Base-by-base conservation (phyloP, 2,329 filamentous ascomycete genomes). In the Chalara sp. region DNA sequence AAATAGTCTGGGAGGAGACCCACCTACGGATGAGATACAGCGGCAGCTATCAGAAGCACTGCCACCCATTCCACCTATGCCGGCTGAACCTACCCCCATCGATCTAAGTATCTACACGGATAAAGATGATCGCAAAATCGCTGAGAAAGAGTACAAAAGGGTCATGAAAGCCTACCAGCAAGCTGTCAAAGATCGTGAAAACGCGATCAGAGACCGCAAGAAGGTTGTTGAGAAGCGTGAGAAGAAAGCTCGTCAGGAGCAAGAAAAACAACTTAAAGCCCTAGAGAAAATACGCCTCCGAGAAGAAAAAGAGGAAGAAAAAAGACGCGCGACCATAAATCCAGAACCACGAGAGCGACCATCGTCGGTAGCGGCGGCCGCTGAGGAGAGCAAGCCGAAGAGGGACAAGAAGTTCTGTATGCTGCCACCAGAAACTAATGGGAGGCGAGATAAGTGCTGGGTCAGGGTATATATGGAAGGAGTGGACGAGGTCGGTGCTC, bases 401-500 rank as follows among this genome's bases (percentile, higher is more conserved):
- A 60, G 61, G 46, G 61, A 64, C 32, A 72, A 69, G 58, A 92
- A 87, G 62, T 96, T 96, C 67, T 93, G 89, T 69, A 81, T 83
- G 59, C 69, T 92, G 3, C 89, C 86, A 0, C 68, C 73, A 21
- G 73, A 72, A 51, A 70, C 67, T 43, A 65, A 74, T 48, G 82
- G 81, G 6, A 71, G 74, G 53, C 70, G 75, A 42, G 89, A 95
- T 64, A 71, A 78, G 5, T 80, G 83, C 12, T 96, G 91, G 90
- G 72, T 90, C 1, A 76, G 84, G 43, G 79, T 96, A 3, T 84
- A 83, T 61, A 93, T 96, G 87, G 78, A 85, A 52, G 83, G 82
- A 48, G 82, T 93, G 54, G 90, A 95, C 63, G 88, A 95, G 67
- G 86, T 95, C 1, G 83, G 81, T 6, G 91, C 90, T 7, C 90